Conservation (phyloP, 2,329 filamentous ascomycete species). For the Colletotrichum viniferum region DNA sequence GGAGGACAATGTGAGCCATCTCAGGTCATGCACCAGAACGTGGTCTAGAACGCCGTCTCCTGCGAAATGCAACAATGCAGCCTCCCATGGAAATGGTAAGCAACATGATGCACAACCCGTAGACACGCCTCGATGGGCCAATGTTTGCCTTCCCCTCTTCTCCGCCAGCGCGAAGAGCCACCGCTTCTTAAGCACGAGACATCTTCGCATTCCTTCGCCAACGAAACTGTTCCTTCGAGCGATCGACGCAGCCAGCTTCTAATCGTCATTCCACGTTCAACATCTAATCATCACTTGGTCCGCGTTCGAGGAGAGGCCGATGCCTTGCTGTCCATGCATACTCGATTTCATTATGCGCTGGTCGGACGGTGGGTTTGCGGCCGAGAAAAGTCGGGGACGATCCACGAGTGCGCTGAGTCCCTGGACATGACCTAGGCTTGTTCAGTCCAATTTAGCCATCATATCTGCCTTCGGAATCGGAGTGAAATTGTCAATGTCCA, state of each 20-base stretch:
- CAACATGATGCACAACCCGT: background rate
- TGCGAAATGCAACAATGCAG: conserved; percentile 39
- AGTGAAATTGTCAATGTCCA: conserved; percentile 93
- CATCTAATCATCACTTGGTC: conserved; percentile 19
- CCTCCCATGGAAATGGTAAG: conserved; percentile 21
- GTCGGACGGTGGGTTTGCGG: conserved; percentile 14
- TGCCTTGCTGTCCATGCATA: conserved; percentile 24
- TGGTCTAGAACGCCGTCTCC: conserved; percentile 50
- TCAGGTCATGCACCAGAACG: conserved; percentile 54
- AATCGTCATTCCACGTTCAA: conserved; percentile 25
- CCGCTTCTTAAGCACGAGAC: background rate
- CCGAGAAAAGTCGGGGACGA: conserved; percentile 17
- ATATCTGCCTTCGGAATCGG: conserved; percentile 93
- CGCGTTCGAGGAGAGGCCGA: background rate
- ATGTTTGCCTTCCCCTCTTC: background rate
- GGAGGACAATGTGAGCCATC: conserved; percentile 47
- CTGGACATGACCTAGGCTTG: conserved; percentile 35
- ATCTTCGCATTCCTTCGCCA: conserved; percentile 12
- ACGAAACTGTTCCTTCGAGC: conserved; percentile 29
- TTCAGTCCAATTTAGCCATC: conserved; percentile 96
- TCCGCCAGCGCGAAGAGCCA: background rate
- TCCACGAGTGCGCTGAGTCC: conserved; percentile 26
- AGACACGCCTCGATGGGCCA: background rate
- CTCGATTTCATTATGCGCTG: conserved; percentile 33
- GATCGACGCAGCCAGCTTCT: conserved; percentile 17